These are phyloP conservation scores for Daldinia eschscholtzii DNA, from an alignment of 2,329 filamentous ascomycete genomes.

Conservation along the genomic window DNA sequence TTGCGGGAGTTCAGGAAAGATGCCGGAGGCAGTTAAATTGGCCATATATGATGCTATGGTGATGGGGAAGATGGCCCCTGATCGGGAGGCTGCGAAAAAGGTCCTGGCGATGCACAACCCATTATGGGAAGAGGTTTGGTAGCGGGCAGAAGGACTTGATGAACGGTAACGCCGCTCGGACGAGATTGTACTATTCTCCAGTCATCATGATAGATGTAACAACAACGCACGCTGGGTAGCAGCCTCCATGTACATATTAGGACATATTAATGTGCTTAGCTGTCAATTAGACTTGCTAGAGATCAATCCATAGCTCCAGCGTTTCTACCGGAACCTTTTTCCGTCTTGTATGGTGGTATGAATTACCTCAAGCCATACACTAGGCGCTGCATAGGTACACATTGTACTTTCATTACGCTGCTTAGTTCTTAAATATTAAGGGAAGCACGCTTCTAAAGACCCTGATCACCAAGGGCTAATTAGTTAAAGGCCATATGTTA, in stretches of 20 bases:
- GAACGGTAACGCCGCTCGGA: neutral
- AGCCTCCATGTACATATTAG: neutral
- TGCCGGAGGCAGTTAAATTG: slow-evolving; percentile 67
- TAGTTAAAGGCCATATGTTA: neutral
- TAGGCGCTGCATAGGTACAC: neutral
- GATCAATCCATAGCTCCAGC: neutral
- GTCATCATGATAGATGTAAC: slow-evolving; percentile 10
- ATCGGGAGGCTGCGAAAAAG: slow-evolving; percentile 56
- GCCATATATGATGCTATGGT: slow-evolving; percentile 65
- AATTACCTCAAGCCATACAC: neutral
- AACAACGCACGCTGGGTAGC: neutral
- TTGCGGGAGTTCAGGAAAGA: slow-evolving; percentile 69
- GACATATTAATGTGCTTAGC: neutral
- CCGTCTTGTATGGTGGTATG: neutral
- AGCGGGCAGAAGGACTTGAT: neutral
- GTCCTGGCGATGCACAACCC: slow-evolving; percentile 51
- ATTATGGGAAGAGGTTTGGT: slow-evolving; percentile 73
- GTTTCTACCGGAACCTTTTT: neutral
- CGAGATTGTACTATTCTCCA: neutral
- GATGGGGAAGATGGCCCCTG: slow-evolving; percentile 51
- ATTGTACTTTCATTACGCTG: neutral
- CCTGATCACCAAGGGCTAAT: too few species aligned
- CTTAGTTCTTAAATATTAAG: neutral
- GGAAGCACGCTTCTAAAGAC: neutral
- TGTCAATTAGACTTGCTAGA: neutral